phyloP scores from a whole-genome alignment of 768 basidiomycete species.

The Ramaria sp. region DNA sequence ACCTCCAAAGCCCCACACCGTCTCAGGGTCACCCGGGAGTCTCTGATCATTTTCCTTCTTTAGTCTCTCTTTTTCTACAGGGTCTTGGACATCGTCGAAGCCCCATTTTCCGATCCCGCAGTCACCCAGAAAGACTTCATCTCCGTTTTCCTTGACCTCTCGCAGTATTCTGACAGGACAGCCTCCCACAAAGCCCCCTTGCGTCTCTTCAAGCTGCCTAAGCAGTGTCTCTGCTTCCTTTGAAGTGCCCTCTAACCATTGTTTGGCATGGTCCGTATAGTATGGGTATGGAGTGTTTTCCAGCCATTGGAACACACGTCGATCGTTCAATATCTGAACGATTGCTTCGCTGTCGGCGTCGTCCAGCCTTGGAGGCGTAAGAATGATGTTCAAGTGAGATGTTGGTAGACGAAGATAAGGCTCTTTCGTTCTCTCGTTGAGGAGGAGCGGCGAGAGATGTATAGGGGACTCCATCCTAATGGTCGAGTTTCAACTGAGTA shows the following conservation, averaged over 20 bases:
- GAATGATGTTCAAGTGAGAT: conserved; percentile 42
- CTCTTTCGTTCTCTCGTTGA: conserved; percentile 34
- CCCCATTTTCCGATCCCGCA: conserved; percentile 25
- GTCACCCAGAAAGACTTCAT: conserved; percentile 42
- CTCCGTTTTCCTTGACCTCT: conserved; percentile 45
- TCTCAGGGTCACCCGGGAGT: conserved; percentile 38
- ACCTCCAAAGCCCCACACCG: conserved; percentile 58
- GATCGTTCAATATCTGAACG: conserved; percentile 39
- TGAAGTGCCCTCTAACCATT: conserved; percentile 24
- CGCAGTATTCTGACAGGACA: conserved; percentile 44
- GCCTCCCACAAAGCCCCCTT: conserved; percentile 17
- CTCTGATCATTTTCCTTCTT: conserved; percentile 31
- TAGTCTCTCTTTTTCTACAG: conserved; percentile 24
- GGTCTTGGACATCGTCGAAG: conserved; percentile 24
- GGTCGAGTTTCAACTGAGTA: too few relatives aligned
- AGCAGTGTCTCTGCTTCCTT: conserved; percentile 22
- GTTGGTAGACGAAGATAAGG: conserved; percentile 43
- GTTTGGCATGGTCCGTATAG: conserved; percentile 26
- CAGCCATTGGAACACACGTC: conserved; percentile 33
- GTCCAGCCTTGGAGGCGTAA: conserved; percentile 44
- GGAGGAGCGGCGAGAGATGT: conserved; percentile 20
- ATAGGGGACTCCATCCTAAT: neutral
- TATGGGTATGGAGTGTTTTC: conserved; percentile 47
- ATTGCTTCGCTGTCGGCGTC: conserved; percentile 26
- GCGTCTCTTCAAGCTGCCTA: conserved; percentile 16